These are phyloP conservation scores for Caryopteris hybrid DNA, from an alignment of 305 asterid species.

Conservation along the genomic window DNA sequence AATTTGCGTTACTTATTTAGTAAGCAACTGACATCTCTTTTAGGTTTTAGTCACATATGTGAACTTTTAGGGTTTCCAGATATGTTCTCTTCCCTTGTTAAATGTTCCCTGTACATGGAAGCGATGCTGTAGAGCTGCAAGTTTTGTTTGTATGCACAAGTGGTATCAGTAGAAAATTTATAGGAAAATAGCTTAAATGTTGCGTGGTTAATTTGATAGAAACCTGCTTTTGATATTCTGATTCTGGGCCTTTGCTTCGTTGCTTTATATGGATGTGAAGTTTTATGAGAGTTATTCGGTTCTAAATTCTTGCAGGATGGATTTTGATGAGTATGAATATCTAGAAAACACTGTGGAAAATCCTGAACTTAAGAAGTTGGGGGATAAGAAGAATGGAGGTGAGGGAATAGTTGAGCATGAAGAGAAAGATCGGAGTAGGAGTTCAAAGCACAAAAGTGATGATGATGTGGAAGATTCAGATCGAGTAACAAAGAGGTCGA, in stretches of 20 bases:
- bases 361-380: constrained; percentile 33
- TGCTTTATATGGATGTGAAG: constrained; percentile 11
- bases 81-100: neutral
- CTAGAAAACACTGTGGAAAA: constrained; percentile 52
- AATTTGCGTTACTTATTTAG: constrained; percentile 4
- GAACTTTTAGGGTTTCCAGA: constrained; percentile 19
- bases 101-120: neutral
- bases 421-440: constrained; percentile 35
- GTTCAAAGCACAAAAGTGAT: constrained; percentile 44
- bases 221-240: neutral
- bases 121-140: constrained; percentile 1
- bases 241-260: constrained; percentile 1
- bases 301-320: constrained; percentile 31
- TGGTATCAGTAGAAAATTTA: neutral
- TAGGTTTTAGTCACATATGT: neutral
- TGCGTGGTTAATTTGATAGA: neutral
- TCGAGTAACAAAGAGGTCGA: constrained; percentile 32
- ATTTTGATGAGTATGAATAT: constrained; percentile 59
- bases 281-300: constrained; percentile 2
- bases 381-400: constrained; percentile 39
- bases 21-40: neutral
- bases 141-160: neutral
- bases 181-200: neutral
- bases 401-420: constrained; percentile 27
- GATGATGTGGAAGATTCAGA: constrained; percentile 39